phyloP scores from a whole-genome alignment of 441 rosid genomes.

The Euphorbia celastroides region DNA sequence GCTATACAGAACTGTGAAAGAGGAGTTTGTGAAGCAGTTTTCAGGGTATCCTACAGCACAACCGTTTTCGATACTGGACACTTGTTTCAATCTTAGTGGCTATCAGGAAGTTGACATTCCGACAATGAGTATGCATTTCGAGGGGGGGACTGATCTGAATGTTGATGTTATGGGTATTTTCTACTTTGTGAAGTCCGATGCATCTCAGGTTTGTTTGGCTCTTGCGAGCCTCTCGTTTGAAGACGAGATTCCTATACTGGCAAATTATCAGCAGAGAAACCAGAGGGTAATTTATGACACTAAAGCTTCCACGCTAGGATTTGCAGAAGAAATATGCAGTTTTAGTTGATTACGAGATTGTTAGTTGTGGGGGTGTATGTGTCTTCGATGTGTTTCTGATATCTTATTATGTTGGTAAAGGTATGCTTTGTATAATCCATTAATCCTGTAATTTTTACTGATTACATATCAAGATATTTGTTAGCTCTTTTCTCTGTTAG shows the following conservation, averaged over 20 bases:
- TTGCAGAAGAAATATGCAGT: constrained; percentile 75
- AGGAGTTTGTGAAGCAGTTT: constrained; percentile 67
- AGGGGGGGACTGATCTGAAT: constrained; percentile 46
- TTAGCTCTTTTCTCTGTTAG: background rate
- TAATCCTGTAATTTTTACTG: constrained; percentile 3
- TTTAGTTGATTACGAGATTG: constrained; percentile 21
- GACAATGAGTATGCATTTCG: constrained; percentile 46
- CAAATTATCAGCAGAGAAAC: constrained; percentile 86
- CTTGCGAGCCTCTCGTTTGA: constrained; percentile 70
- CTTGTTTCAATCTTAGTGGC: constrained; percentile 71
- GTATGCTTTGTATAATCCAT: background rate
- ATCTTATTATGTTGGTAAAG: constrained; percentile 4
- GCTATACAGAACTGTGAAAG: constrained; percentile 56
- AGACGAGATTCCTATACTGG: constrained; percentile 67
- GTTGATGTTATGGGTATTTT: constrained; percentile 73
- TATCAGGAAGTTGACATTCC: constrained; percentile 72
- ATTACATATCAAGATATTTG: constrained; percentile 5
- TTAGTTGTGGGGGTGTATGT: constrained; percentile 9
- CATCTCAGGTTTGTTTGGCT: constrained; percentile 84
- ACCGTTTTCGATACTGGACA: constrained; percentile 64
- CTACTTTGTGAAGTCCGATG: constrained; percentile 70
- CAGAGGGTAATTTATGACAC: constrained; percentile 82
- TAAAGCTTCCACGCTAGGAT: constrained; percentile 55
- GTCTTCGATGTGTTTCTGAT: constrained; percentile 9
- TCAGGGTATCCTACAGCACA: constrained; percentile 64